These are phyloP conservation scores for Penicillium canescens DNA, from an alignment of 495 filamentous ascomycete species.

Conservation along the genomic window DNA sequence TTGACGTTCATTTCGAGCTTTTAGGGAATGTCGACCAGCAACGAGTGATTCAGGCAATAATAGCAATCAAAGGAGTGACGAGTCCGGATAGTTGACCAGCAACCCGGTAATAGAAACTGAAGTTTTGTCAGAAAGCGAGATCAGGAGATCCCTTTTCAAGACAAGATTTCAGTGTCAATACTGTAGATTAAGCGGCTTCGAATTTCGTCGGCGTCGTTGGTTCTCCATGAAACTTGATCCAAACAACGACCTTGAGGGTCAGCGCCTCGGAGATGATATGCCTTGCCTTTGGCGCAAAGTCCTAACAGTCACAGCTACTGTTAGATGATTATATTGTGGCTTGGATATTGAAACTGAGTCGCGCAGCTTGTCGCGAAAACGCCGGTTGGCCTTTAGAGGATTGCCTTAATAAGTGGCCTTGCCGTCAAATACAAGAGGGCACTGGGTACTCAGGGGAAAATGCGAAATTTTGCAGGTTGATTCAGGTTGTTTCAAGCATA, in stretches of 20 bases:
- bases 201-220: conserved; percentile 7
- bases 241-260: not conserved
- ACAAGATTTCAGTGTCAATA: not conserved
- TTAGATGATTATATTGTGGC: not conserved
- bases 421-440: not conserved
- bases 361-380: not conserved
- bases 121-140: not conserved
- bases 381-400: not conserved
- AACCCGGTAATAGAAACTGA: conserved; percentile 15
- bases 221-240: conserved; percentile 25
- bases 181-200: not conserved
- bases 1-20: conserved; percentile 11
- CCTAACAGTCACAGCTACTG: not conserved
- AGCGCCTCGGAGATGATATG: not conserved
- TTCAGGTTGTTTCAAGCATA: conserved; percentile 5
- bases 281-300: not conserved
- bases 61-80: conserved; percentile 23
- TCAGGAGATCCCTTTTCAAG: not conserved
- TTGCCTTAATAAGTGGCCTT: not conserved
- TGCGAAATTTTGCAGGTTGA: not conserved
- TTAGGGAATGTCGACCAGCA: conserved; percentile 22
- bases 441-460: not conserved
- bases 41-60: conserved; percentile 5
- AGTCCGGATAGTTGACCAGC: conserved; percentile 27
- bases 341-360: not conserved